These are phyloP conservation scores for Cladophialophora yegresii DNA, from an alignment of 2,329 filamentous ascomycete genomes.

Conservation along the genomic window DNA sequence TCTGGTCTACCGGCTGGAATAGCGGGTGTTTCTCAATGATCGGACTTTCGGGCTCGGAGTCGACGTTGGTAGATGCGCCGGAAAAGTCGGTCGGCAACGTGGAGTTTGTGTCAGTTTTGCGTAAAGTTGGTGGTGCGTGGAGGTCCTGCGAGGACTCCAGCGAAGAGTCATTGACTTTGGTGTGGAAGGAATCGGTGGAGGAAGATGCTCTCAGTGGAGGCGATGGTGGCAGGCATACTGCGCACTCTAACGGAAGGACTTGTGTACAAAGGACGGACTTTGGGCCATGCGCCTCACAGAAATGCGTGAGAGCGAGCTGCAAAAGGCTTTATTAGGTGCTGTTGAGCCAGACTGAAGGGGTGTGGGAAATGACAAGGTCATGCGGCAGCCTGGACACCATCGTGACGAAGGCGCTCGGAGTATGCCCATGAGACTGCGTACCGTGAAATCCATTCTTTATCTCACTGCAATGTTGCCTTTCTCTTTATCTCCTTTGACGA, in stretches of 20 bases:
- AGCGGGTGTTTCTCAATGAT: conserved; percentile 55
- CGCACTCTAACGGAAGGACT: conserved; percentile 57
- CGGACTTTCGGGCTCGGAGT: conserved; percentile 35
- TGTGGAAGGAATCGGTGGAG: conserved; percentile 35
- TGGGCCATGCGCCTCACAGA: conserved; percentile 64
- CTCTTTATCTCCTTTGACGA: conserved; percentile 4
- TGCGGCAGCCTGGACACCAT: conserved; percentile 28
- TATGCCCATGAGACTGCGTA: conserved; percentile 14
- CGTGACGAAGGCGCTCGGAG: conserved; percentile 7
- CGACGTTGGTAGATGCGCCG: conserved; percentile 35
- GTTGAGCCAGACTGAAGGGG: conserved; percentile 3
- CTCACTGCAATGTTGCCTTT: neutral
- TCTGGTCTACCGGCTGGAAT: conserved; percentile 41
- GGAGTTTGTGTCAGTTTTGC: conserved; percentile 33
- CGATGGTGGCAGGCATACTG: conserved; percentile 52
- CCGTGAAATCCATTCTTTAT: conserved; percentile 31
- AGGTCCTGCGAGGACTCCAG: conserved; percentile 16
- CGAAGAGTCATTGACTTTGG: conserved; percentile 27
- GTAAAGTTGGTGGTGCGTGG: conserved; percentile 22
- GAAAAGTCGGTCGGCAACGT: conserved; percentile 39
- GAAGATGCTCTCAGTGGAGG: conserved; percentile 47
- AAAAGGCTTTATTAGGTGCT: conserved; percentile 14
- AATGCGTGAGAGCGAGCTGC: conserved; percentile 63
- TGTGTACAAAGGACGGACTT: conserved; percentile 65
- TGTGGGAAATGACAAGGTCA: conserved; percentile 9